Evolutionary conservation across 352 stramenopile species (phyloP), one percentile per base, ranked within the genome.

Genomic region (Saprolegnia diclina): DNA sequence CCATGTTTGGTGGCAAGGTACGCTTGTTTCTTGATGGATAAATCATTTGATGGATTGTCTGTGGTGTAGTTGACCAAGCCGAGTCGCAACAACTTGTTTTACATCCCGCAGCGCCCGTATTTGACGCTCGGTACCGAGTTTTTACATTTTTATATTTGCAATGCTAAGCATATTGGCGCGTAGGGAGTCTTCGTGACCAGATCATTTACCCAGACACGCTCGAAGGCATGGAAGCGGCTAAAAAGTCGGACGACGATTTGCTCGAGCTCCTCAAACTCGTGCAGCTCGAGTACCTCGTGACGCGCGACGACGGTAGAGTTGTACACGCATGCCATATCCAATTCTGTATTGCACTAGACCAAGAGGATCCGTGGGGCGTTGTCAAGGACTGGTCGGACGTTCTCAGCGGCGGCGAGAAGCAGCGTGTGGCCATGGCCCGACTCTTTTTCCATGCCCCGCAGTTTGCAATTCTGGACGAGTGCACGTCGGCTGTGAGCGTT

Each of bases 401-500:
- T 46, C 73, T 97, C 7, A 94, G 82, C 4, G 87, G 91, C 19
- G 90, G 89, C 19, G 89, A 97, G 77, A 97, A 97, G 76, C 89
- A 97, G 79, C 85, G 89, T 24, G 75, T 97, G 29, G 89, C 89
- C 29, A 94, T 97, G 79, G 89, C 88, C 22, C 80, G 89, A 35
- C 64, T 97, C 40, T 95, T 96, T 62, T 96, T 92, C 79, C 88
- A 96, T 78, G 88, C 87, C 66, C 89, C 90, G 11, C 83, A 94
- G 72, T 96, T 96, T 75, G 88, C 89, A 48, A 95, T 97, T 52
- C 72, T 96, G 37, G 89, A 97, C 71, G 90, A 96, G 63, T 92
- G 86, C 62, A 95, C 85, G 22, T 92, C 82, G 32, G 85, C 83
- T 24, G 87, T 96, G 14, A 90, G 79, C 59, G 81, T 92, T 18